Percentiles rank a stretch among this genome's conserved stretches.
phyloP scores from a whole-genome alignment of 805 yeast species.

The Nematodospora valgi region DNA sequence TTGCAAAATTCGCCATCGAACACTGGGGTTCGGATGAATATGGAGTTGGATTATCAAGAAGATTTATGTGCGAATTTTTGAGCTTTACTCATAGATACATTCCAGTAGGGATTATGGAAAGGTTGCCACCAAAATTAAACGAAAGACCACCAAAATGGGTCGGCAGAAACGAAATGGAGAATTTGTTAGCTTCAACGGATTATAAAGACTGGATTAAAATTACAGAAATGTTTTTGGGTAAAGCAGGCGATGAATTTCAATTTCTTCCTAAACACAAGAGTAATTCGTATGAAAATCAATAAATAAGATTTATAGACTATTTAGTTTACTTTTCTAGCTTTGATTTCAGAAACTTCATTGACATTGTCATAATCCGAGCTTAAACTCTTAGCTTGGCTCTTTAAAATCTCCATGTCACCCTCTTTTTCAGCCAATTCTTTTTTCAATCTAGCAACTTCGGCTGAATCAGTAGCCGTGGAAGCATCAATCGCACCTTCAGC shows the following conservation, averaged over 20 bases:
- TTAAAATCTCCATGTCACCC: slow-evolving; percentile 60
- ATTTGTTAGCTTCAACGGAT: slow-evolving; percentile 79
- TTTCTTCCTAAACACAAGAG: slow-evolving; percentile 95
- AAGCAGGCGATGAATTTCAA: slow-evolving; percentile 67
- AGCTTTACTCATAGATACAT: slow-evolving; percentile 92
- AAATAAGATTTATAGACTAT: neutral
- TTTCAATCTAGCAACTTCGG: slow-evolving; percentile 47
- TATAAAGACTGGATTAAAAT: slow-evolving; percentile 94
- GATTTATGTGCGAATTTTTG: slow-evolving; percentile 90
- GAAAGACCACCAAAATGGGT: slow-evolving; percentile 93
- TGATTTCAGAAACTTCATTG: slow-evolving; percentile 3
- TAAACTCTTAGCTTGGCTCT: slow-evolving; percentile 69
- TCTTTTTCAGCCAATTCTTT: slow-evolving; percentile 51
- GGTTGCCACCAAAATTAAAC: slow-evolving; percentile 82
- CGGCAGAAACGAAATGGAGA: slow-evolving; percentile 91
- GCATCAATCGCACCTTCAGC: slow-evolving; percentile 15
- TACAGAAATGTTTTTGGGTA: slow-evolving; percentile 92
- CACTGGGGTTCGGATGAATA: slow-evolving; percentile 99
- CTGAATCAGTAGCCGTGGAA: slow-evolving; percentile 23
- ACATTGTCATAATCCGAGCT: slow-evolving; percentile 57
- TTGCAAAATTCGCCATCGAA: slow-evolving; percentile 77
- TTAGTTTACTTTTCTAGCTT: slow-evolving; percentile 4
- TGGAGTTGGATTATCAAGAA: slow-evolving; percentile 83
- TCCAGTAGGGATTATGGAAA: slow-evolving; percentile 90
- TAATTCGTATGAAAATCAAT: slow-evolving; percentile 54